Base-by-base conservation (phyloP, 805 yeast species). In the Metschnikowia bowlesiae region DNA sequence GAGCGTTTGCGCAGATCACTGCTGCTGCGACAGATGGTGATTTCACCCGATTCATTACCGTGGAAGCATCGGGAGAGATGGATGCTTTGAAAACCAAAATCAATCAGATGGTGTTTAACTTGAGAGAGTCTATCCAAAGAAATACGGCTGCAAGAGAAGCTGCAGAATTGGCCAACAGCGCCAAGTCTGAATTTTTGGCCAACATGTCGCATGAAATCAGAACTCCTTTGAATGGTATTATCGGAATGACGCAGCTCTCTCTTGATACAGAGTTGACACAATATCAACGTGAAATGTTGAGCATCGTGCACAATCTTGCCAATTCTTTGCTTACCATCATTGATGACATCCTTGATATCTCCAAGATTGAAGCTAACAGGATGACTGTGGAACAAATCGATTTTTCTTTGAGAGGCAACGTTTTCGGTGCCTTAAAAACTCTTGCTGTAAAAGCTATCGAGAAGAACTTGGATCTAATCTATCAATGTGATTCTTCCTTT, bases 21-120 rank as follows among this genome's bases (percentile, higher is more conserved):
- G 96, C 94, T 28, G 94, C 96, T 30, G 96, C 96, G 11, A 88
- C 96, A 2, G 96, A 89, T 69, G 96, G 96, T 64, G 96, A 89
- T 65, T 89, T 89, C 68, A 89, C 96, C 0, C 78, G 92, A 56
- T 86, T 89, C 61, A 89, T 89, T 55, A 89, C 96, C 0, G 96
- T 89, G 52, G 96, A 89, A 63, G 96, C 96, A 0, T 77, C 84
- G 37, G 96, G 96, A 68, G 96, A 89, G 72, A 89, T 89, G 96
- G 85, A 80, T 63, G 84, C 84, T 2, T 73, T 80, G 62, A 80
- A 80, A 60, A 80, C 84, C 0, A 80, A 80, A 61, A 80, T 80
- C 60, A 80, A 66, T 58, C 70, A 52, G 74, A 75, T 63, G 79
- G 96, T 89, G 65, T 79, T 86, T 58, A 87, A 88, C 62, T 75